Base-by-base conservation (phyloP, 257 asterid genomes). In the Solanum phureja region DNA sequence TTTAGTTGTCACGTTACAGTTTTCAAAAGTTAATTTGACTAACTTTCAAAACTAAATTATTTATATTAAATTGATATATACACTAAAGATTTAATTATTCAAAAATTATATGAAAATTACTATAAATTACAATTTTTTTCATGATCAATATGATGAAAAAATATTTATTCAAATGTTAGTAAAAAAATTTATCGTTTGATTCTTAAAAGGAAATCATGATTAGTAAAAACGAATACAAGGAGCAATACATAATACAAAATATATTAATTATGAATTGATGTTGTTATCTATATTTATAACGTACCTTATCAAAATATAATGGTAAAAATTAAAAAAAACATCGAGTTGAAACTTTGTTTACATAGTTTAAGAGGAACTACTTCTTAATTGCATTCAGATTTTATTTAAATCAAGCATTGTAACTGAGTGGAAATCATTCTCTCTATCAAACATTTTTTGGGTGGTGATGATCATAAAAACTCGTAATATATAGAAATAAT, bases 121-220 rank as follows among this genome's bases (percentile, higher is more conserved):
- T n/a, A n/a, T n/a, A 49, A 14, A 49, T 52, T 52, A 52, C 1
- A 52, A 52, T 6, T 7, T 3, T n/a, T n/a, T 58, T 19, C 11
- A 58, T 58, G 8, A 58, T 19, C 24, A 58, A 58, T 58, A 58
- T 58, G 5, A 58, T 58, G 4, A 58, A 58, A 56, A 58, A 58
- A 58, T 58, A 58, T 1, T 7, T 58, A 7, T 58, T 58, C 0
- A 7, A 58, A 58, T 1, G 0, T 58, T 58, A 7, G 4, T 58
- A 7, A 19, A 56, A 19, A 0, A 0, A 1, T 7, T 18, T 21
- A 58, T 58, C 2, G 5, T 58, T 60, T 21, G 29, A 60, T 1
- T 60, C 3, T 60, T 60, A 60, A 60, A 60, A 60, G 2, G 6
- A 60, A 60, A 21, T 8, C 12, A 21, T 23, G 6, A 60, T 9